These are phyloP conservation scores for Trichaptum fuscoviolaceum DNA, from an alignment of 768 basidiomycete genomes.

Conservation along the genomic window DNA sequence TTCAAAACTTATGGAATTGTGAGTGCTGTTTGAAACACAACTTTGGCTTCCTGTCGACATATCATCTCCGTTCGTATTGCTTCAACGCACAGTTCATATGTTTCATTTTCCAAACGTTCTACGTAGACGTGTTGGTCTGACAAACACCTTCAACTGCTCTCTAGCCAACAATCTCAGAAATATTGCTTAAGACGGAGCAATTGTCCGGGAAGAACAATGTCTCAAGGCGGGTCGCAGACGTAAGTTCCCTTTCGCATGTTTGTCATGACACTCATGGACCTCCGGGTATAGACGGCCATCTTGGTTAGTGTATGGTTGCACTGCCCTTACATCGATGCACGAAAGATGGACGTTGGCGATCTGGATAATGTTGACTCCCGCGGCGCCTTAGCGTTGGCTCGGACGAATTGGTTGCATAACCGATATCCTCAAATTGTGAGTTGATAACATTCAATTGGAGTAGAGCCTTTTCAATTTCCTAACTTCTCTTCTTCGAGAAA, in stretches of 20 bases:
- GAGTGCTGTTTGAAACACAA: constrained; percentile 14
- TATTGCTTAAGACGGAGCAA: constrained; percentile 38
- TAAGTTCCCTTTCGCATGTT: constrained; percentile 22
- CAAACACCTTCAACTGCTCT: not conserved
- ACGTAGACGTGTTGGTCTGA: too few relatives aligned
- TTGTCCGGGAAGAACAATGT: constrained; percentile 30
- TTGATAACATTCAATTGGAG: not conserved
- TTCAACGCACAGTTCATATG: too few relatives aligned
- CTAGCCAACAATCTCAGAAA: constrained; percentile 42
- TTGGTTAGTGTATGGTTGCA: constrained; percentile 30
- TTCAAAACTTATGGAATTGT: constrained; percentile 51
- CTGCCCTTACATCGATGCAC: constrained; percentile 3
- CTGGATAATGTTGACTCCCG: constrained; percentile 32
- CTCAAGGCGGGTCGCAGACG: constrained; percentile 43
- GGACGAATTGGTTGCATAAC: constrained; percentile 40
- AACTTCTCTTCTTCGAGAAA: constrained; percentile 19
- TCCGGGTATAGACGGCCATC: constrained; percentile 33
- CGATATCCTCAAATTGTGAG: constrained; percentile 34
- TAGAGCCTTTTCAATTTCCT: not conserved
- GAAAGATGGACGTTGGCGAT: constrained; percentile 4
- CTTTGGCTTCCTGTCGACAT: not conserved
- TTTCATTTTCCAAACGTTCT: too few relatives aligned
- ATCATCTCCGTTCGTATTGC: not conserved
- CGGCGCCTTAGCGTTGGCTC: constrained; percentile 34
- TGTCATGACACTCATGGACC: constrained; percentile 3